Evolutionary conservation across 2,329 filamentous ascomycete species (phyloP).

Genomic region (Fusarium decemcellulare): DNA sequence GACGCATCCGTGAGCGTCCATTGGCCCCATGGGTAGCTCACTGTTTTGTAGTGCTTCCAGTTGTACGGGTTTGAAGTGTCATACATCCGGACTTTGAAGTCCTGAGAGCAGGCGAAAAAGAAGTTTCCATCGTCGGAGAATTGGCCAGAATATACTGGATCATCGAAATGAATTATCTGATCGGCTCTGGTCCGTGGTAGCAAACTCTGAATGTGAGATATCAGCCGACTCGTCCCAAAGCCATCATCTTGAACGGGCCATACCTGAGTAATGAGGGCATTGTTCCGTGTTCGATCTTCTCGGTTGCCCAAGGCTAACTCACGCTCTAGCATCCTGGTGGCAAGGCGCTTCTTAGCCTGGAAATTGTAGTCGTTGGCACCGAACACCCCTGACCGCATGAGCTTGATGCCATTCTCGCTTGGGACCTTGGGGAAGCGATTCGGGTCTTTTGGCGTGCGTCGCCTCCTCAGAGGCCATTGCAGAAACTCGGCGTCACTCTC

Average conservation of each 20-base stretch:
- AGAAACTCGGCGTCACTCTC: constrained; percentile 54
- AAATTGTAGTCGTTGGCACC: constrained; percentile 74
- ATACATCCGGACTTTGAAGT: constrained; percentile 97
- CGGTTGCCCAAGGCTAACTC: constrained; percentile 81
- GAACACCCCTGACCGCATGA: constrained; percentile 89
- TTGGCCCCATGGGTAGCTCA: constrained; percentile 85
- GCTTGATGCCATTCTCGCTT: constrained; percentile 78
- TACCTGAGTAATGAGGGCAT: constrained; percentile 78
- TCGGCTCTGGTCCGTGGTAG: constrained; percentile 85
- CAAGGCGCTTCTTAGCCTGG: constrained; percentile 71
- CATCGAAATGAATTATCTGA: constrained; percentile 88
- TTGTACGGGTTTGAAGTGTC: constrained; percentile 96
- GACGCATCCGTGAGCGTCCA: constrained; percentile 98
- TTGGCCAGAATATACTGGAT: constrained; percentile 92
- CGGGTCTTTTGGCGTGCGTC: constrained; percentile 60
- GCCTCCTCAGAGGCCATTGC: constrained; percentile 62
- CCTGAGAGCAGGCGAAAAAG: constrained; percentile 92
- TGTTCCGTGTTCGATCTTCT: constrained; percentile 71
- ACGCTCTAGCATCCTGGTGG: constrained; percentile 81
- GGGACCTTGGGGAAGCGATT: constrained; percentile 86
- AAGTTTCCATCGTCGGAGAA: constrained; percentile 98
- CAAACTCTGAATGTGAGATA: constrained; percentile 67
- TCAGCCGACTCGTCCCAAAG: constrained; percentile 18
- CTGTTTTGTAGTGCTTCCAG: constrained; percentile 96
- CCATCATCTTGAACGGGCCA: constrained; percentile 20